A percentile compares a stretch with the other conserved stretches of the same genome.
phyloP scores from a whole-genome alignment of 352 stramenopile species.

The Hyaloperonospora brassicae region DNA sequence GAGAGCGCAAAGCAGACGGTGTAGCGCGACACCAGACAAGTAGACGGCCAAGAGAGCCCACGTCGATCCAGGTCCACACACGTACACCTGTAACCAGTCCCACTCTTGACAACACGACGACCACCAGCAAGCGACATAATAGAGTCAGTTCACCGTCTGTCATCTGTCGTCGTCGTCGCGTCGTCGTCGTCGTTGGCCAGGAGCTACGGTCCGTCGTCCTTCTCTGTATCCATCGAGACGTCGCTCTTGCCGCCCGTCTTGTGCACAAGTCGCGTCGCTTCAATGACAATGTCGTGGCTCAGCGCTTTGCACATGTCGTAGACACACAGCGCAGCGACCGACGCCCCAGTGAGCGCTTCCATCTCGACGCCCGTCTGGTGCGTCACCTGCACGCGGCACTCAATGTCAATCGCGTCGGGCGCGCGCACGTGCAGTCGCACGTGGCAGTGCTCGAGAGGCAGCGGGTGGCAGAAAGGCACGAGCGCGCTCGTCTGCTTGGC shows the following conservation, averaged over 20 bases:
- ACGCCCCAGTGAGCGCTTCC: constrained; percentile 91
- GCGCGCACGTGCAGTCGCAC: constrained; percentile 65
- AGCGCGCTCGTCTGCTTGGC: constrained; percentile 90
- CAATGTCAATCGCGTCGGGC: constrained; percentile 62
- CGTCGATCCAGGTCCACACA: too few relatives aligned
- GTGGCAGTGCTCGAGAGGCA: constrained; percentile 88
- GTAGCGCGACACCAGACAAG: too few relatives aligned
- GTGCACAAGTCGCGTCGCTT: constrained; percentile 77
- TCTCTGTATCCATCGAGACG: constrained; percentile 17
- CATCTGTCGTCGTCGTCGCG: too few relatives aligned
- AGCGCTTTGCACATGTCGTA: constrained; percentile 99
- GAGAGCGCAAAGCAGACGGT: too few relatives aligned
- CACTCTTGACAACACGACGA: too few relatives aligned
- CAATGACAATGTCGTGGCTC: constrained; percentile 92
- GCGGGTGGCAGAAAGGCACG: constrained; percentile 91
- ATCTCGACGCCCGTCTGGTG: constrained; percentile 94
- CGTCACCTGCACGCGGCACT: constrained; percentile 86
- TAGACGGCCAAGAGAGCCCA: too few relatives aligned
- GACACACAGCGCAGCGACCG: constrained; percentile 91
- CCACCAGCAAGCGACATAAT: too few relatives aligned
- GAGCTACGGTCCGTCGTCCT: too few relatives aligned
- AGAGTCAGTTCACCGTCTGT: too few relatives aligned
- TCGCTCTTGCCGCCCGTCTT: constrained; percentile 91
- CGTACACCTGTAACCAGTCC: too few relatives aligned
- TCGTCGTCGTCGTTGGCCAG: too few relatives aligned